phyloP scores from a whole-genome alignment of 2,329 filamentous ascomycete genomes.

The Alternaria brassicicola region DNA sequence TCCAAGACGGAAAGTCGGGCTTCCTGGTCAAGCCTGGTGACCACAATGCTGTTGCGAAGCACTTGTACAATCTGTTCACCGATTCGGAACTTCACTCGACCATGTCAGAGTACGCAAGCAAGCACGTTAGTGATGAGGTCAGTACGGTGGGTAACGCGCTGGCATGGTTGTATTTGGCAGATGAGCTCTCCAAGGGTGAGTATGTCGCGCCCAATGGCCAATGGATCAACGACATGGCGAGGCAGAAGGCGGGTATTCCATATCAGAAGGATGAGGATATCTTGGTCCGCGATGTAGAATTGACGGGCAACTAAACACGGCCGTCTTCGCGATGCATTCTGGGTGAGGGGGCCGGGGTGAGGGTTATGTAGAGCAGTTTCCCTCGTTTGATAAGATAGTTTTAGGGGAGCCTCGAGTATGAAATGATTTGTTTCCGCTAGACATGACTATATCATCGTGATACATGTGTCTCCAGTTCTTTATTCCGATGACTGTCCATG shows the following conservation, averaged over 20 bases:
- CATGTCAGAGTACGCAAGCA: constrained; percentile 69
- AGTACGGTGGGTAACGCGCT: constrained; percentile 80
- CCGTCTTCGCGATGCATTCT: background rate
- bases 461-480: background rate
- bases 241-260: constrained; percentile 65
- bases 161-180: constrained; percentile 77
- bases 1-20: constrained; percentile 73
- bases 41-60: constrained; percentile 69
- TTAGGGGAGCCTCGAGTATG: too few species aligned
- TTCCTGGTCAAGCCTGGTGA: constrained; percentile 77
- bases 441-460: too few species aligned
- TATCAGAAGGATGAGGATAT: constrained; percentile 66
- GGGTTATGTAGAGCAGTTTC: background rate
- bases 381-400: background rate
- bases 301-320: constrained; percentile 6
- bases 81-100: constrained; percentile 68
- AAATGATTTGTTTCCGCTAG: too few species aligned
- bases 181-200: constrained; percentile 66
- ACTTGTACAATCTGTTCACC: constrained; percentile 70
- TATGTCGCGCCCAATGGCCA: constrained; percentile 63
- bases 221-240: constrained; percentile 78
- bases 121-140: constrained; percentile 79
- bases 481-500: background rate
- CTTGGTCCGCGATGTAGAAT: constrained; percentile 53
- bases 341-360: background rate